Evolutionary conservation across 805 yeast species (phyloP), one percentile per base, ranked within the genome.

Genomic region (Alloascoidea hylecoeti): DNA sequence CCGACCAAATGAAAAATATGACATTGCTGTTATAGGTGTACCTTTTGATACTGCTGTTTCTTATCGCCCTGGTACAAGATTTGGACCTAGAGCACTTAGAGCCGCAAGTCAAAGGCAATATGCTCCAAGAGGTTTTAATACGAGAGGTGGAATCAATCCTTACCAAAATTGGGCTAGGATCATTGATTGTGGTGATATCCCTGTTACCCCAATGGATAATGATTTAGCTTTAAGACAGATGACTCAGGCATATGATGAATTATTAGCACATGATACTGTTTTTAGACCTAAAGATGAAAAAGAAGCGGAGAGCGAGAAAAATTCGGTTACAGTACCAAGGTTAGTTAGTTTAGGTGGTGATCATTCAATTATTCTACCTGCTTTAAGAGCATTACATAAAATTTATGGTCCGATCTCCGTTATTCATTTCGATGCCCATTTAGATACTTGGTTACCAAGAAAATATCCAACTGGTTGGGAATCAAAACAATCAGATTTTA

Each of bases 41-140:
- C 94, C 94, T 0, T 83, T 82, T 47, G 94, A 82, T 50, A 82
- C 92, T 4, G 89, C 89, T 0, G 77, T 76, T 0, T 68, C 86
- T 1, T 82, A 75, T 53, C 64, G 94, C 37, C 70, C 88, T 0
- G 94, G 94, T 4, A 88, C 94, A 2, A 58, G 94, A 39, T 82
- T 82, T 56, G 94, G 94, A 2, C 94, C 89, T 2, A 57, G 75
- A 37, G 79, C 81, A 9, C 75, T 78, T 37, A 58, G 88, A 45
- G 59, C 66, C 2, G 81, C 82, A 2, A 74, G 82, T 2, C 81
- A 75, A 49, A 66, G 94, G 46, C 94, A 82, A 51, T 71, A 73
- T 2, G 54, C 75, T 2, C 52, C 73, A 39, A 61, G 92, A 40
- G 88, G 88, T 1, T 82, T 72, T 61, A 82, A 82, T 60, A 64